phyloP scores from a whole-genome alignment of 495 filamentous ascomycete genomes.

The Penicillium tannophilum region DNA sequence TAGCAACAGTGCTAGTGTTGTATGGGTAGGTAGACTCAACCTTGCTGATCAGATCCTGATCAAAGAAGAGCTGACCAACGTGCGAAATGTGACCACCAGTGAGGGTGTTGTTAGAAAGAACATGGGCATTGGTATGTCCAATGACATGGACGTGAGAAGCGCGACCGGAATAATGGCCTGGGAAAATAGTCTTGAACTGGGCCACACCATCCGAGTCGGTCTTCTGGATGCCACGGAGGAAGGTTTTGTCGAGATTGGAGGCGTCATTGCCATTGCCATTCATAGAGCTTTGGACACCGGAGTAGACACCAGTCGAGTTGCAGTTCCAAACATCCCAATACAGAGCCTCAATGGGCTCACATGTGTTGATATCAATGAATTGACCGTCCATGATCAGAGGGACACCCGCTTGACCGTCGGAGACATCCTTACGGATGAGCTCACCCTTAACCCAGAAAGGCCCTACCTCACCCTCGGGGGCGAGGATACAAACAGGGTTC shows the following conservation, averaged over 20 bases:
- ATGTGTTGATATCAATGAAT: conserved; percentile 55
- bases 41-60: conserved; percentile 46
- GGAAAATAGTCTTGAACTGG: conserved; percentile 52
- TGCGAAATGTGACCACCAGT: conserved; percentile 52
- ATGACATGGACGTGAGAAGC: conserved; percentile 51
- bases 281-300: conserved; percentile 23
- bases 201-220: conserved; percentile 51
- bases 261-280: conserved; percentile 30
- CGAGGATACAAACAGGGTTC: conserved; percentile 26
- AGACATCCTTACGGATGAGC: conserved; percentile 53
- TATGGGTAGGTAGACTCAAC: conserved; percentile 56
- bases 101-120: conserved; percentile 50
- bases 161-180: conserved; percentile 55
- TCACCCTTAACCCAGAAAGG: conserved; percentile 43
- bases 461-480: conserved; percentile 31
- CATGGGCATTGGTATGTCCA: conserved; percentile 45
- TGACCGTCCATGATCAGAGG: conserved; percentile 57
- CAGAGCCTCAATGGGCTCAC: conserved; percentile 49
- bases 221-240: conserved; percentile 51
- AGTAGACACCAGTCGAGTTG: conserved; percentile 59
- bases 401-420: conserved; percentile 50
- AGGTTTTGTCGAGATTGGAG: conserved; percentile 49
- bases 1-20: conserved; percentile 49
- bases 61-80: conserved; percentile 64
- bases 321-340: conserved; percentile 58